Evolutionary conservation across 2,329 filamentous ascomycete species (phyloP).

Genomic region (Colletotrichum musicola): DNA sequence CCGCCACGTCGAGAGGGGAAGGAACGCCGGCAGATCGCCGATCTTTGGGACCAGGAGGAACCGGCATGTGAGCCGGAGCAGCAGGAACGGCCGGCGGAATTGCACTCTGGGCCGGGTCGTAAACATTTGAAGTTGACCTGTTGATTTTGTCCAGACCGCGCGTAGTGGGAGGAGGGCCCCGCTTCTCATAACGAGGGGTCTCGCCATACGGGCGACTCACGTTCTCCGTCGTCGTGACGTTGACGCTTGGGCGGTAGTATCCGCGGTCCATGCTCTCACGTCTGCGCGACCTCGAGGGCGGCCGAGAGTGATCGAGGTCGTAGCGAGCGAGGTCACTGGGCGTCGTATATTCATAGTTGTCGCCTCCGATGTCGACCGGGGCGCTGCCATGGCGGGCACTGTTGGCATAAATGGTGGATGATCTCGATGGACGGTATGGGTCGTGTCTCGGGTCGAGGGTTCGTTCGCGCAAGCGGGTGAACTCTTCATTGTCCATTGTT

Average conservation of each 20-base stretch:
- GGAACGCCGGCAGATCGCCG: slow-evolving; percentile 38
- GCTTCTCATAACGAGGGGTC: slow-evolving; percentile 52
- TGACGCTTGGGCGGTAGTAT: slow-evolving; percentile 69
- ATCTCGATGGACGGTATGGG: slow-evolving; percentile 61
- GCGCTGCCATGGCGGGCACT: slow-evolving; percentile 57
- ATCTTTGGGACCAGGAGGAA: slow-evolving; percentile 51
- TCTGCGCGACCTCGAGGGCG: slow-evolving; percentile 54
- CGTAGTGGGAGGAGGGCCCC: slow-evolving; percentile 75
- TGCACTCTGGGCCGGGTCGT: slow-evolving; percentile 63
- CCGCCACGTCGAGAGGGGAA: slow-evolving; percentile 28
- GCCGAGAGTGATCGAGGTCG: slow-evolving; percentile 67
- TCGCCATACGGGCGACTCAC: slow-evolving; percentile 46
- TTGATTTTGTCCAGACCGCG: slow-evolving; percentile 79
- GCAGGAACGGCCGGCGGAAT: slow-evolving; percentile 54
- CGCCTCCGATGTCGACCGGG: slow-evolving; percentile 66
- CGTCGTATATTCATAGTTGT: slow-evolving; percentile 74
- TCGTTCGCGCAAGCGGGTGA: slow-evolving; percentile 62
- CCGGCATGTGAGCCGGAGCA: slow-evolving; percentile 48
- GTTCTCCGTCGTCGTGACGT: slow-evolving; percentile 41
- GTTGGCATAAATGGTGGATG: slow-evolving; percentile 59
- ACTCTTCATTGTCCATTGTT: slow-evolving; percentile 65
- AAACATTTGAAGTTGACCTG: slow-evolving; percentile 54
- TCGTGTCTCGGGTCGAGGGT: slow-evolving; percentile 60
- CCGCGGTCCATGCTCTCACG: slow-evolving; percentile 68
- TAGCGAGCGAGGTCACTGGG: slow-evolving; percentile 72